Conservation (phyloP, 345 rosid genomes). For the Erysimum cheiranthoides region DNA sequence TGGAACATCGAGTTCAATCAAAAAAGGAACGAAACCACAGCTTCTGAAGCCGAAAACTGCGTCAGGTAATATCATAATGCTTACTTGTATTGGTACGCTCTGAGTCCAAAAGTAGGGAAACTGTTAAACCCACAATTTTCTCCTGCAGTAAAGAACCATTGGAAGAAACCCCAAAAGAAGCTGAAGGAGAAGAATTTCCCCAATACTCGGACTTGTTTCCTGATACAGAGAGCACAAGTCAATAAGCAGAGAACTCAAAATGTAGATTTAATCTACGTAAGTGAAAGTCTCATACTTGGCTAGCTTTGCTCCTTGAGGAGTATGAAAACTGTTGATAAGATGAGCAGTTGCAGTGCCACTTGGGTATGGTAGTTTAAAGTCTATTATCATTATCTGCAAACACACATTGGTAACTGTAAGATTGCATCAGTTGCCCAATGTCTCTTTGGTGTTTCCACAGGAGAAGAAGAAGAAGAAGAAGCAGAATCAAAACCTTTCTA, state of each 20-base stretch:
- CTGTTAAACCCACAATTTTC: slow-evolving; percentile 80
- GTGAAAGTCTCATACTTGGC: slow-evolving; percentile 60
- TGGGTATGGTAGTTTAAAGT: slow-evolving; percentile 83
- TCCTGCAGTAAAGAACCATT: slow-evolving; percentile 68
- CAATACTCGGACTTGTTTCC: slow-evolving; percentile 65
- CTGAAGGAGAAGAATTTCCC: slow-evolving; percentile 73
- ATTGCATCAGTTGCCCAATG: neutral
- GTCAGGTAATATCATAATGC: neutral
- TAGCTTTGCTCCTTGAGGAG: slow-evolving; percentile 87
- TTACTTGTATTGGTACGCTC: slow-evolving; percentile 65
- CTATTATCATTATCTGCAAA: slow-evolving; percentile 76
- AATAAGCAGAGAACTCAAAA: neutral
- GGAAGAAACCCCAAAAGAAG: slow-evolving; percentile 79
- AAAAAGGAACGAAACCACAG: neutral
- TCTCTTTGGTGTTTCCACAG: slow-evolving; percentile 6
- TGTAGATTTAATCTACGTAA: neutral
- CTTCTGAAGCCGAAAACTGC: slow-evolving; percentile 19
- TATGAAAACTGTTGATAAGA: slow-evolving; percentile 92
- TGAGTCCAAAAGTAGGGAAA: slow-evolving; percentile 81
- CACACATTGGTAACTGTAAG: slow-evolving; percentile 16
- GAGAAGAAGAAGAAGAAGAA: slow-evolving; percentile 14
- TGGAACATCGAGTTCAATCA: neutral
- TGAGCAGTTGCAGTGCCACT: slow-evolving; percentile 95
- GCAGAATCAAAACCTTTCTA: slow-evolving; percentile 58
- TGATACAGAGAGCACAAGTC: slow-evolving; percentile 34